These are phyloP conservation scores for Termitomyces sp. DNA, from an alignment of 768 basidiomycete genomes.

Conservation along the genomic window DNA sequence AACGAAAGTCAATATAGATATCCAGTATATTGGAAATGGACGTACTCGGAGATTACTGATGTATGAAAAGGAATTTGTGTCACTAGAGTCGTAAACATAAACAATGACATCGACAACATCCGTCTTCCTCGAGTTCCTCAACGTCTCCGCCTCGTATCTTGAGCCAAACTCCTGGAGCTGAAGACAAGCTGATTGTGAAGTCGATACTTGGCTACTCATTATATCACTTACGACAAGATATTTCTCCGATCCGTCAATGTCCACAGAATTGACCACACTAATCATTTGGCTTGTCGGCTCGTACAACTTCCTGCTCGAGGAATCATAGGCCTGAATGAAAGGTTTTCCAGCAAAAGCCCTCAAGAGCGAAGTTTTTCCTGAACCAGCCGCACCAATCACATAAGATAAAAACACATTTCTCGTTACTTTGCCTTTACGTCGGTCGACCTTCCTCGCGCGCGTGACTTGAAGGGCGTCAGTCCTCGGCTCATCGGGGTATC, in stretches of 20 bases:
- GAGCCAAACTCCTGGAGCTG: conserved; percentile 98
- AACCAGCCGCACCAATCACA: conserved; percentile 92
- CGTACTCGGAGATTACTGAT: conserved; percentile 90
- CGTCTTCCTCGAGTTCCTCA: conserved; percentile 85
- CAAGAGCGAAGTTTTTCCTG: conserved; percentile 88
- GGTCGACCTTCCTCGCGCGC: conserved; percentile 74
- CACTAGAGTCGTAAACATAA: conserved; percentile 96
- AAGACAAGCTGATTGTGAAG: background rate
- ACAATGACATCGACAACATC: conserved; percentile 92
- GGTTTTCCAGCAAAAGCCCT: conserved; percentile 83
- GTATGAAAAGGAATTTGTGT: conserved; percentile 98
- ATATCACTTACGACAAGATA: conserved; percentile 79
- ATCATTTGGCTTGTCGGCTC: conserved; percentile 88
- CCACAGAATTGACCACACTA: conserved; percentile 92
- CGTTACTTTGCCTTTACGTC: conserved; percentile 81
- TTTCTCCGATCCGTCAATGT: conserved; percentile 91
- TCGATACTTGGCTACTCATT: background rate
- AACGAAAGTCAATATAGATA: conserved; percentile 14
- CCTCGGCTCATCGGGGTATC: conserved; percentile 75
- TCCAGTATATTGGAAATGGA: background rate
- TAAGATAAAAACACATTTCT: conserved; percentile 92
- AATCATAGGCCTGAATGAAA: conserved; percentile 69
- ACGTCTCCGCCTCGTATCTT: conserved; percentile 85
- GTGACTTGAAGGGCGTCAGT: conserved; percentile 85
- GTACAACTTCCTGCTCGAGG: conserved; percentile 74